These are phyloP conservation scores for Cladorrhinum samala DNA, from an alignment of 495 filamentous ascomycete species.

Conservation along the genomic window DNA sequence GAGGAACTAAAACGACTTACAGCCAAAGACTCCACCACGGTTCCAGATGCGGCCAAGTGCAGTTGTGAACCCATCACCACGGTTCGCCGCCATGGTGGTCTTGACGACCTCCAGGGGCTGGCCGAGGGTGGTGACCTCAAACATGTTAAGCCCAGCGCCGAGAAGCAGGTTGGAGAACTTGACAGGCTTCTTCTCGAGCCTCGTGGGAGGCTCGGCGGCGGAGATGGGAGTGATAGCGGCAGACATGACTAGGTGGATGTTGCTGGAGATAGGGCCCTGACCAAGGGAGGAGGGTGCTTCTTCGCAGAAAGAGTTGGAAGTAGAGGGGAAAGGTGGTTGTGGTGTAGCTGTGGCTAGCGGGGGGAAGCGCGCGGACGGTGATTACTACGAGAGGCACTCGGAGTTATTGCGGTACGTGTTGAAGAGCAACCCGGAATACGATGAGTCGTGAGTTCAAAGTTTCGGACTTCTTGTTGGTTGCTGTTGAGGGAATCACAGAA, in stretches of 20 bases:
- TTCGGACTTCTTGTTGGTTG: not conserved
- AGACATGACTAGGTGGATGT: conserved; percentile 50
- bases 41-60: conserved; percentile 85
- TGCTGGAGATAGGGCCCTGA: conserved; percentile 68
- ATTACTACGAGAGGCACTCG: conserved; percentile 3
- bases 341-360: conserved; percentile 3
- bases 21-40: conserved; percentile 90
- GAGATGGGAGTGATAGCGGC: conserved; percentile 49
- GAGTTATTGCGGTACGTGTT: not conserved
- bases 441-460: not conserved
- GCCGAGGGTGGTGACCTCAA: conserved; percentile 68
- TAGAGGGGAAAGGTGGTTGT: conserved; percentile 11
- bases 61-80: conserved; percentile 75
- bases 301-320: conserved; percentile 45
- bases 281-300: conserved; percentile 87
- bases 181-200: conserved; percentile 96
- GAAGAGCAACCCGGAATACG: not conserved
- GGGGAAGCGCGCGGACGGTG: conserved; percentile 6
- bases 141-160: conserved; percentile 95
- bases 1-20: conserved; percentile 56
- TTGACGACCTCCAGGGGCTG: conserved; percentile 98
- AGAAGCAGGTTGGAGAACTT: conserved; percentile 99
- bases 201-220: conserved; percentile 41
- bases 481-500: not conserved
- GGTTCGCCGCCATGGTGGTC: conserved; percentile 98